Evolutionary conservation across 495 filamentous ascomycete species (phyloP), one percentile per base, ranked within the genome.

Genomic region (Talaromyces liani): DNA sequence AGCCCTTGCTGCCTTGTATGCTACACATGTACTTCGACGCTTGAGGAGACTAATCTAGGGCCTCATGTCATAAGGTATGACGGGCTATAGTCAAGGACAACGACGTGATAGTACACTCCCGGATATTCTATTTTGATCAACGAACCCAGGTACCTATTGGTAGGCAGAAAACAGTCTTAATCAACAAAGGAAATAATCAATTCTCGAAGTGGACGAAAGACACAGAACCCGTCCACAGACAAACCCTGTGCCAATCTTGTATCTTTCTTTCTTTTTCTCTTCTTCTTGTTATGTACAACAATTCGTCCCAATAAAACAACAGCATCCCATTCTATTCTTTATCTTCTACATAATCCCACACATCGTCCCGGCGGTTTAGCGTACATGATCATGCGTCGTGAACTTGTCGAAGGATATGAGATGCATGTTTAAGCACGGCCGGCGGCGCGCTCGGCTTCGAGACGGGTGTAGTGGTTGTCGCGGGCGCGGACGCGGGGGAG

Each of bases 401-500:
- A 29, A 16, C 27, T 56, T 29, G 53, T 56, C 53, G 20, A 9
- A 16, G 22, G 22, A 29, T 16, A 27, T 20, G 49, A 27, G 12
- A 56, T 29, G 53, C 53, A 56, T 29, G 14, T 56, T 29, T 56
- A 56, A 29, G 53, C 22, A 56, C 27, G 22, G n/a, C 25, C 60
- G 16, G 60, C 45, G 20, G 84, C 84, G 69, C 88, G 81, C 75
- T 89, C 78, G 67, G 85, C 80, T 77, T 93, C 90, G 56, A 93
- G 78, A 74, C 87, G 89, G 68, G 82, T 77, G 82, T 93, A 92
- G 82, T 84, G 91, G 62, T 73, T 63, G 76, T 93, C 90, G 69
- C 90, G 90, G 73, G 78, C 81, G 70, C 88, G 88, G 70, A 90
- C 86, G 58, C 83, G 81, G 66, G 90, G 90, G 57, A 92, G 82